Percentiles rank a stretch among this genome's conserved stretches.
These are phyloP conservation scores for Linderniella brevidens DNA, from an alignment of 257 asterid species.

Conservation along the genomic window DNA sequence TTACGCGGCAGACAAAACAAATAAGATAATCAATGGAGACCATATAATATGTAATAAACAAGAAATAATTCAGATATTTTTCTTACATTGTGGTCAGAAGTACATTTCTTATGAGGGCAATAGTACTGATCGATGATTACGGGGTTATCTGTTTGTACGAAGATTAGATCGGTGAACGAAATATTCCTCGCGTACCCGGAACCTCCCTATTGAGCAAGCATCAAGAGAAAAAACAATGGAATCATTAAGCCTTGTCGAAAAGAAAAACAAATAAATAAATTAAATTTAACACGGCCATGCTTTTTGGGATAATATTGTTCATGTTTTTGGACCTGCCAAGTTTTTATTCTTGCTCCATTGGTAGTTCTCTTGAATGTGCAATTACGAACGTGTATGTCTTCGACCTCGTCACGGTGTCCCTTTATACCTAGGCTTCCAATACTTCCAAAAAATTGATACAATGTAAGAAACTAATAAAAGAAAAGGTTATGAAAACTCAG, in stretches of 20 bases:
- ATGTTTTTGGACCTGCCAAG: conserved; percentile 31
- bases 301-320: too few relatives aligned
- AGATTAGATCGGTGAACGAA: conserved; percentile 21
- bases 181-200: conserved; percentile 35
- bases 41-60: not conserved
- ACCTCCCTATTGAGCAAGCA: conserved; percentile 25
- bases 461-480: not conserved
- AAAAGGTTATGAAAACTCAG: not conserved
- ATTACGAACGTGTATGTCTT: conserved; percentile 18
- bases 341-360: conserved; percentile 45
- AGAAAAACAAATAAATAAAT: too few relatives aligned
- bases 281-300: too few relatives aligned
- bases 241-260: not conserved
- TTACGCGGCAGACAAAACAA: too few relatives aligned
- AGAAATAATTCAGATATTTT: not conserved
- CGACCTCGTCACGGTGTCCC: conserved; percentile 20
- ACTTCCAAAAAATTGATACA: conserved; percentile 10
- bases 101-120: conserved; percentile 34
- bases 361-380: conserved; percentile 21
- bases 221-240: not conserved
- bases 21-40: not conserved
- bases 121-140: conserved; percentile 37
- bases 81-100: conserved; percentile 17
- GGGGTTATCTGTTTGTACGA: conserved; percentile 24
- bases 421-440: conserved; percentile 36